Conservation (phyloP, 495 filamentous ascomycete genomes). For the Cercophora sp. region DNA sequence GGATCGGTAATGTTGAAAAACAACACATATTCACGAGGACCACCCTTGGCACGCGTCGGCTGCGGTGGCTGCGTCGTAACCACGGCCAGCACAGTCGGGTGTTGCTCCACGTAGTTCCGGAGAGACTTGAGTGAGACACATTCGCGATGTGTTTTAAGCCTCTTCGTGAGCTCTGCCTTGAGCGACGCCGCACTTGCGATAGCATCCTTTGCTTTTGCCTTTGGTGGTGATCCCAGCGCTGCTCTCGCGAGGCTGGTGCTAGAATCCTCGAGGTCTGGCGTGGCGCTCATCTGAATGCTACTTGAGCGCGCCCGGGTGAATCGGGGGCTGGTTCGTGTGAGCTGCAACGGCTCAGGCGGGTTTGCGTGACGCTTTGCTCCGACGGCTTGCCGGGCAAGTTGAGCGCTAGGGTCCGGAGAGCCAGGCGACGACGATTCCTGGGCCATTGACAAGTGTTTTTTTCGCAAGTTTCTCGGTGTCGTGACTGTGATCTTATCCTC, state of each 20-base stretch:
- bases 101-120: constrained; percentile 48
- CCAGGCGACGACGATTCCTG: neutral
- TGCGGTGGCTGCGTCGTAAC: constrained; percentile 53
- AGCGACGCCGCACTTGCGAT: constrained; percentile 24
- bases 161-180: constrained; percentile 37
- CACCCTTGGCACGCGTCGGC: constrained; percentile 57
- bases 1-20: constrained; percentile 69
- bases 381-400: constrained; percentile 33
- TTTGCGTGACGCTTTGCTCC: constrained; percentile 26
- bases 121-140: constrained; percentile 66
- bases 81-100: constrained; percentile 64
- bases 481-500: constrained; percentile 17
- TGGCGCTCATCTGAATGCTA: constrained; percentile 21
- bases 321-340: constrained; percentile 16
- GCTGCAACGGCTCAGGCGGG: constrained; percentile 20
- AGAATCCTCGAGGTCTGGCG: constrained; percentile 17
- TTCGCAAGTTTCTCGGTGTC: neutral
- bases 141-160: constrained; percentile 60
- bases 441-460: neutral
- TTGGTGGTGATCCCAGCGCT: constrained; percentile 23
- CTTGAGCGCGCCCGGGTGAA: constrained; percentile 23
- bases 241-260: constrained; percentile 23
- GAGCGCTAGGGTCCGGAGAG: constrained; percentile 30
- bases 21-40: constrained; percentile 65
- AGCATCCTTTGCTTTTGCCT: neutral